These are phyloP conservation scores for Rubia tinctorum DNA, from an alignment of 305 asterid genomes.

Conservation along the genomic window DNA sequence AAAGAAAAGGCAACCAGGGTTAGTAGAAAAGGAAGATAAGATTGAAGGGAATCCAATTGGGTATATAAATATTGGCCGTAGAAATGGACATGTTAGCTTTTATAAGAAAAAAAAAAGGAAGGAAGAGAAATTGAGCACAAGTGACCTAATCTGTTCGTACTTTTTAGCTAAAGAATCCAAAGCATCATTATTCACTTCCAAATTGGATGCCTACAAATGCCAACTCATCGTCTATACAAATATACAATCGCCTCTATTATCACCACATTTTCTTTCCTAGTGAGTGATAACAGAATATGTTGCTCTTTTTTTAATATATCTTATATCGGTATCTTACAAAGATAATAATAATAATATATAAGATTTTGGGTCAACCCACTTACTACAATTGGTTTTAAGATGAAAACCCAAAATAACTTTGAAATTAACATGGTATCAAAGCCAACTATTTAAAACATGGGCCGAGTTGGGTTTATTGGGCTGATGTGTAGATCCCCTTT, in stretches of 20 bases:
- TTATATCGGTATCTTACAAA: no score
- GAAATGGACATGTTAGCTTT: not conserved
- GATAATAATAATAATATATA: no score
- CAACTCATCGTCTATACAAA: not conserved
- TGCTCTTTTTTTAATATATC: no score
- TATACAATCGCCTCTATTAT: not conserved
- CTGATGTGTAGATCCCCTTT: no score
- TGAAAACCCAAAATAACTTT: no score
- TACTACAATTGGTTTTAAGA: no score
- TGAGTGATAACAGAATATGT: no score
- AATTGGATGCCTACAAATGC: constrained; percentile 11
- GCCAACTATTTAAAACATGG: no score
- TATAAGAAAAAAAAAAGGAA: constrained; percentile 5
- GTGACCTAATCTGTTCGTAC: constrained; percentile 17
- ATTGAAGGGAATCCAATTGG: not conserved
- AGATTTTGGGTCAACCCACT: no score
- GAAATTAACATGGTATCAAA: no score
- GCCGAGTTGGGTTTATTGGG: no score
- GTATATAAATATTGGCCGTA: not conserved
- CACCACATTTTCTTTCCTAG: not conserved
- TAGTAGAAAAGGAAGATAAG: not conserved
- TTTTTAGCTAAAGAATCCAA: constrained; percentile 7
- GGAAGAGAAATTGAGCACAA: not conserved
- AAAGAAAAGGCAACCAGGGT: no score
- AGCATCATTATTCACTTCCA: constrained; percentile 14